A percentile compares a stretch with the other conserved stretches of the same genome.
These are phyloP conservation scores for Pseudonectria buxi DNA, from an alignment of 2,329 filamentous ascomycete species.

Conservation along the genomic window DNA sequence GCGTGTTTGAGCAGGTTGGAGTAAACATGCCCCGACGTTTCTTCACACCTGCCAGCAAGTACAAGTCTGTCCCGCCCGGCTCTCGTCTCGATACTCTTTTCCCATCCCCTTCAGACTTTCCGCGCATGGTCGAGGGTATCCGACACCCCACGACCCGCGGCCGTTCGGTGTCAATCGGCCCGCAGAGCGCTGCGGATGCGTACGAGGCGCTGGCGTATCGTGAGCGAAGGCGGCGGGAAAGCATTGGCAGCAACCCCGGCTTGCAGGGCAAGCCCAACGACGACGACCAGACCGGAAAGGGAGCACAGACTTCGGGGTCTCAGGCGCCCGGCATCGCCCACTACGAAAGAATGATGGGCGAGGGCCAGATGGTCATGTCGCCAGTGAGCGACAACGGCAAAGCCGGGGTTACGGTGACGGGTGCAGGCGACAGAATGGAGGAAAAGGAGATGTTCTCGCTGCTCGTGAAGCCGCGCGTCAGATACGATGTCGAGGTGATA, in stretches of 20 bases:
- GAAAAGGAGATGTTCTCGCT: conserved; percentile 78
- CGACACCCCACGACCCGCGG: conserved; percentile 64
- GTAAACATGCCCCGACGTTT: conserved; percentile 79
- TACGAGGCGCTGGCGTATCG: conserved; percentile 93
- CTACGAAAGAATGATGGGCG: conserved; percentile 69
- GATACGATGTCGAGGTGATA: conserved; percentile 98
- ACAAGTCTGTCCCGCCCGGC: conserved; percentile 69
- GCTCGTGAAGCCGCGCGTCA: conserved; percentile 77
- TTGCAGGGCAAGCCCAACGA: conserved; percentile 36
- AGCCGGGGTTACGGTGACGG: conserved; percentile 27
- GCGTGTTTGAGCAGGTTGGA: conserved; percentile 72
- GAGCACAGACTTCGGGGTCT: conserved; percentile 37
- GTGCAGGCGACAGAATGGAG: conserved; percentile 46
- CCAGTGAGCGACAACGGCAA: conserved; percentile 23
- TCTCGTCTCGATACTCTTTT: conserved; percentile 76
- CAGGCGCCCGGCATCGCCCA: conserved; percentile 48
- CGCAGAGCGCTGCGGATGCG: conserved; percentile 91
- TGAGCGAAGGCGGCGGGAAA: conserved; percentile 54
- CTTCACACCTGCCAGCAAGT: conserved; percentile 85
- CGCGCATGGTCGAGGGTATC: conserved; percentile 73
- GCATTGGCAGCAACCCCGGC: conserved; percentile 45
- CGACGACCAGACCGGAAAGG: conserved; percentile 32
- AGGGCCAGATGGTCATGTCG: conserved; percentile 43
- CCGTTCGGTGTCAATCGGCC: conserved; percentile 81
- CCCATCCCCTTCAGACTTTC: conserved; percentile 81